Base-by-base conservation (phyloP, 23 red algal genomes). In the Gracilaria gracilis region DNA sequence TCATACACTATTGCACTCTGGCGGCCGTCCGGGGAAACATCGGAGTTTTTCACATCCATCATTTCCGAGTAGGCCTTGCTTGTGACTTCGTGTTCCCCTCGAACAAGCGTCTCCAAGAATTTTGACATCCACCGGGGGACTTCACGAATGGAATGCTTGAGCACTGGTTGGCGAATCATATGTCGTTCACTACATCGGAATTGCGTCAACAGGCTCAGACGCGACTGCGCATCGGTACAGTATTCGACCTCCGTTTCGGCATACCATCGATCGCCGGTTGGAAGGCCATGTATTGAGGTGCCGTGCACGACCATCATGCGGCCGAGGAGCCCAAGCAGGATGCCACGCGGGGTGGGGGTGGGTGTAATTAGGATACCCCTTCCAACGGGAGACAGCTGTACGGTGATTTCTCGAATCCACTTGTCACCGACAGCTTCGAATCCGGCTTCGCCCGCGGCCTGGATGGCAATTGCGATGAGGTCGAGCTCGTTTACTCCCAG, bases 341-440 rank as follows among this genome's bases (percentile, higher is more conserved):
- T 50, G 27, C 72, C 72, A 9, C 72, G 38, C 21, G 72, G 72
- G 1, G 72, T 77, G 19, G 72, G 72, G 1, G 72, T 77, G 38
- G 72, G 72, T 9, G 72, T 77, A 20, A 77, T 48, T 19, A 77
- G 23, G 42, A 77, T 31, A 28, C 72, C 72, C 21, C 72, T 48
- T 1, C 23, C 72, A 4, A 51, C 17, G 72, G 5, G 0, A 16
- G 31, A 29, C 24, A 77, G 23, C 27, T 77, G 72, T 8, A 77
- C 72, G 27, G 72, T 77, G 72, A 77, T 31, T 77, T 77, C 72
- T 77, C 72, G 72, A 77, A 77, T 77, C 72, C 72, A 77, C 34
- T 77, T 77, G 72, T 77, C 72, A 28, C 72, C 72, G 39, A 51
- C 46, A 28, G 72, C 39, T 77, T 77, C 72, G 19, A 51, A 77